Conservation (phyloP, 345 rosid species). For the Camelina neglecta region DNA sequence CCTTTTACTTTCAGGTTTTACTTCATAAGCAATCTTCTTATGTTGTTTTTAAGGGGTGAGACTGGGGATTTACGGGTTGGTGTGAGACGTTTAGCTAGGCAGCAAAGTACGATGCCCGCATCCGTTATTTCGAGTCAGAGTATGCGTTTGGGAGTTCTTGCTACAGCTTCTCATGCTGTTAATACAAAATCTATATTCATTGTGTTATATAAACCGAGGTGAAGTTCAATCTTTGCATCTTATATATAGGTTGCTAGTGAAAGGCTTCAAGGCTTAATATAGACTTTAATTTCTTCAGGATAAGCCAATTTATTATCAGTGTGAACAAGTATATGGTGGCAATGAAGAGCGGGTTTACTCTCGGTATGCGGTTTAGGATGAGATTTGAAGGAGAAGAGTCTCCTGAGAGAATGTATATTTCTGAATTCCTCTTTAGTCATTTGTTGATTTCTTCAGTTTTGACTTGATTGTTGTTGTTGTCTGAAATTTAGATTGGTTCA, state of each 20-base stretch:
- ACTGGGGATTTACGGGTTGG: constrained; percentile 71
- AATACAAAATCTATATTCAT: constrained; percentile 59
- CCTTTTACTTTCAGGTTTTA: neutral
- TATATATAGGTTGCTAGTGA: neutral
- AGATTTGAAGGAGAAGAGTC: constrained; percentile 83
- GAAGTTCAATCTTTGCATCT: constrained; percentile 7
- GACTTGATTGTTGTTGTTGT: constrained; percentile 18
- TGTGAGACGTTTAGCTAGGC: constrained; percentile 57
- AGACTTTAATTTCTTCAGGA: constrained; percentile 46
- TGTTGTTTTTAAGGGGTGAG: constrained; percentile 50
- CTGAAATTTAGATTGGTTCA: neutral
- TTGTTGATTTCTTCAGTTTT: neutral
- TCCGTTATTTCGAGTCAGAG: constrained; percentile 82
- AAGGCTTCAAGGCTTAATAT: neutral
- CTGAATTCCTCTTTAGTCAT: neutral
- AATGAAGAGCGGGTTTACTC: constrained; percentile 49
- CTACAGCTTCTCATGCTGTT: constrained; percentile 81
- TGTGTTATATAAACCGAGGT: constrained; percentile 86
- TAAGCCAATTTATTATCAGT: constrained; percentile 67
- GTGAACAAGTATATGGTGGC: constrained; percentile 65
- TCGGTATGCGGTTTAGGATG: constrained; percentile 80
- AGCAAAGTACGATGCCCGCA: constrained; percentile 60
- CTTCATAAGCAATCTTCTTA: constrained; percentile 21
- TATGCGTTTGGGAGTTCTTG: constrained; percentile 87
- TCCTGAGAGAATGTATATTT: constrained; percentile 65